Evolutionary conservation across 139 green algal species (phyloP).

Genomic region (Parachlorella kessleri): DNA sequence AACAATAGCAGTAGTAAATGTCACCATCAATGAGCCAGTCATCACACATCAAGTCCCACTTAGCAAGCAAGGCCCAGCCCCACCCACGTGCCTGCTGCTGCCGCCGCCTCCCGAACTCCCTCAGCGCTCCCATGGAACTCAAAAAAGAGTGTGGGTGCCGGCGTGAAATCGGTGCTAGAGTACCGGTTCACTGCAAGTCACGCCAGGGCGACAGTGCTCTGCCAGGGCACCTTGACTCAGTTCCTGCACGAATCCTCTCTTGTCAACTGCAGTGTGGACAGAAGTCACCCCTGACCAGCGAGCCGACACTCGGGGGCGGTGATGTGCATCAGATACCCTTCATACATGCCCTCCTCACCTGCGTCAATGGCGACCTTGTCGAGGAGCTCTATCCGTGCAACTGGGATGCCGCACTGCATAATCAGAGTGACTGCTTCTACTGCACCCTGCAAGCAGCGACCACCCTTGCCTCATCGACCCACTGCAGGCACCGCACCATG

Average conservation of each 20-base stretch:
- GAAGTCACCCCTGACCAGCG: too few relatives aligned
- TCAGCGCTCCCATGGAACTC: conserved; percentile 55
- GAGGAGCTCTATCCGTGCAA: conserved; percentile 73
- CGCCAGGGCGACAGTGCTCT: too few relatives aligned
- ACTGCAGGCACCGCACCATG: too few relatives aligned
- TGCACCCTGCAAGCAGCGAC: conserved; percentile 37
- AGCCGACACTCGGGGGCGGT: too few relatives aligned
- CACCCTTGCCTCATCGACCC: too few relatives aligned
- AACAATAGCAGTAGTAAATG: not conserved
- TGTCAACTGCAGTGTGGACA: too few relatives aligned
- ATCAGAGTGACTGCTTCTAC: conserved; percentile 55
- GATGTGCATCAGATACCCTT: not conserved
- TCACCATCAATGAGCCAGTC: not conserved
- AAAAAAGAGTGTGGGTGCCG: conserved; percentile 68
- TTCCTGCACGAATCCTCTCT: too few relatives aligned
- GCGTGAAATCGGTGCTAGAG: conserved; percentile 42
- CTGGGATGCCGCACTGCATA: conserved; percentile 58
- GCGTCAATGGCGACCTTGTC: conserved; percentile 47
- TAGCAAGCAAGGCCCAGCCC: not conserved
- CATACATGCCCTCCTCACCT: not conserved
- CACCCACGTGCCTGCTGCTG: not conserved
- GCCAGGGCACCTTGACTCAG: too few relatives aligned
- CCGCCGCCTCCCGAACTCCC: conserved; percentile 4
- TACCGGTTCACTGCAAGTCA: conserved; percentile 68
- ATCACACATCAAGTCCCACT: not conserved